A percentile compares a stretch with the other conserved stretches of the same genome.
phyloP scores from a whole-genome alignment of 768 basidiomycete species.

The Russula compacta region DNA sequence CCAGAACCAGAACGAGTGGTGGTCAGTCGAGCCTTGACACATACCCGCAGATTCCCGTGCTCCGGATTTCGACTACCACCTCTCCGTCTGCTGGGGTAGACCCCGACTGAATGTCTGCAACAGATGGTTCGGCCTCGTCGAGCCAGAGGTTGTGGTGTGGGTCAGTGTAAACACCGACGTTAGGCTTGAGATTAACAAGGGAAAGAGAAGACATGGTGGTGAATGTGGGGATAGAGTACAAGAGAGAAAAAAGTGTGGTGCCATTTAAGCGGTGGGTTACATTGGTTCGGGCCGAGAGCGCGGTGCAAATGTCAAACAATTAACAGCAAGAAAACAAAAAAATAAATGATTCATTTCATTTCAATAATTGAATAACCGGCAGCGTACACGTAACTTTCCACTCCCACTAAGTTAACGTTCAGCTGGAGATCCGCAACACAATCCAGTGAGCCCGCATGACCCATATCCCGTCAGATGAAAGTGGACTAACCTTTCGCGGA shows the following conservation, averaged over 20 bases:
- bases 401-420: constrained; percentile 24
- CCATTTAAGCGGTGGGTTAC: too few relatives aligned
- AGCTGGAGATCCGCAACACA: background rate
- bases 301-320: background rate
- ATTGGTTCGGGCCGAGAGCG: background rate
- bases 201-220: background rate
- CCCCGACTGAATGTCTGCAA: constrained; percentile 11
- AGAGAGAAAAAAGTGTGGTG: too few relatives aligned
- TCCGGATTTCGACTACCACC: constrained; percentile 55
- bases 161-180: constrained; percentile 20
- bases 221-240: background rate
- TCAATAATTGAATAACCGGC: background rate
- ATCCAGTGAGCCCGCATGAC: background rate
- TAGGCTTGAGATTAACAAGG: constrained; percentile 9
- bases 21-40: constrained; percentile 17
- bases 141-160: constrained; percentile 18
- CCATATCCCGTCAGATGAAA: too few relatives aligned
- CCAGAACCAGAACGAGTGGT: background rate
- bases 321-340: background rate
- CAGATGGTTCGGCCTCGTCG: constrained; percentile 27
- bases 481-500: constrained; percentile 38
- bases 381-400: constrained; percentile 16
- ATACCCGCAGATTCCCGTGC: constrained; percentile 64
- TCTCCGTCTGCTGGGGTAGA: constrained; percentile 33
- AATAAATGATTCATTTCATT: background rate